Evolutionary conservation across 2,329 filamentous ascomycete species (phyloP), one percentile per base, ranked within the genome.

Genomic region (Cyanodermella asteris): DNA sequence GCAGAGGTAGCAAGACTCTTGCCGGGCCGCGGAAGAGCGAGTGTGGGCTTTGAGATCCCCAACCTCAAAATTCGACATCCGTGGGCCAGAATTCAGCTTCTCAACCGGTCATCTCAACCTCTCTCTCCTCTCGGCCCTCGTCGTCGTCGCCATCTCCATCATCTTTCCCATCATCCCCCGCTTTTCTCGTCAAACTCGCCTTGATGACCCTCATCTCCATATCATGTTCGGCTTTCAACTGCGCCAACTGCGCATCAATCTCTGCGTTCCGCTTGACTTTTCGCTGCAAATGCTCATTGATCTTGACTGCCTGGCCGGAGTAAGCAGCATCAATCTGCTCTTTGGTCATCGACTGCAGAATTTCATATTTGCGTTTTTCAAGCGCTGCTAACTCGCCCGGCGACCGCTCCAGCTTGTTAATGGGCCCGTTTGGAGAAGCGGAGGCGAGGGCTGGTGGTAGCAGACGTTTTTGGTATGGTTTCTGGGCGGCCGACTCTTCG

Each of bases 191-290:
- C n/a, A n/a, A n/a, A n/a, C n/a, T n/a, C n/a, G n/a, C n/a, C n/a
- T n/a, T n/a, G n/a, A n/a, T n/a, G n/a, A 30, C 25, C 18, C 28
- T 21, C 28, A 28, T 25, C 28, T 32, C 30, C 28, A 27, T 26
- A 22, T 32, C 30, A 28, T 28, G 21, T 20, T 28, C 14, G 25
- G 21, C 28, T 16, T 18, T 23, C 28, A 28, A 25, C 16, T 20
- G 19, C 18, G 30, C 30, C 20, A 30, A 26, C 23, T 32, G 22
- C 12, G 14, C 21, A 13, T 32, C 30, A 19, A 32, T 21, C 22
- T 28, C 28, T 23, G 16, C 17, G 4, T 17, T 20, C 22, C 13
- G 12, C 25, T 22, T 20, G 17, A 26, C 22, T 11, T 9, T 13
- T 13, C 30, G 26, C 28, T 33, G 23, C 9, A 33, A 7, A 14